A percentile compares a stretch with the other conserved stretches of the same genome.
phyloP scores from a whole-genome alignment of 2,329 filamentous ascomycete genomes.

The Cercospora zeae-maydis region DNA sequence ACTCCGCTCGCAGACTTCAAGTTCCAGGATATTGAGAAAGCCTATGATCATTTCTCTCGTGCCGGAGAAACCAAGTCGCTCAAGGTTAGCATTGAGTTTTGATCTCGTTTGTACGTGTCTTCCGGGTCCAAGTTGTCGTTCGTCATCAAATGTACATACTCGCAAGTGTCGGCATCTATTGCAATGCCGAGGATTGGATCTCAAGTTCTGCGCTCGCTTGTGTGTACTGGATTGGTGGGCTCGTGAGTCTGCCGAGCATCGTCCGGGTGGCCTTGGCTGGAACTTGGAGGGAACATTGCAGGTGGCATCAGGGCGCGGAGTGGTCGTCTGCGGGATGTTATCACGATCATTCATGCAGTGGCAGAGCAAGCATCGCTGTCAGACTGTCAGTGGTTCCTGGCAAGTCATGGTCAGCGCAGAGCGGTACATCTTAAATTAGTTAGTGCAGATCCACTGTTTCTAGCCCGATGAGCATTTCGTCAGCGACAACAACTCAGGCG shows the following conservation, averaged over 20 bases:
- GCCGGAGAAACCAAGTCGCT: conserved; percentile 28
- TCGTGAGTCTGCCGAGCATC: not conserved
- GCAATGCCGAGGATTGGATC: not conserved
- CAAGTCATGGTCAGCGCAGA: not conserved
- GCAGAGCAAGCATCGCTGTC: not conserved
- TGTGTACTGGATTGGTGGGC: not conserved
- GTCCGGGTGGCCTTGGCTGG: not conserved
- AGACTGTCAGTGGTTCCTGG: not conserved
- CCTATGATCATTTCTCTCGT: conserved; percentile 29
- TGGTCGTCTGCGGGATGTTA: not conserved
- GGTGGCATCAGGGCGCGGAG: not conserved
- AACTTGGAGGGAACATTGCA: not conserved
- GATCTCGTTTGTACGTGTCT: not conserved
- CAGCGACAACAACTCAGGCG: not conserved
- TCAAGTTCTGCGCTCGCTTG: not conserved
- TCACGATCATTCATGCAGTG: not conserved
- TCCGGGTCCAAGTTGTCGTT: not conserved
- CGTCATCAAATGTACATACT: not conserved
- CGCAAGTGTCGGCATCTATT: not conserved
- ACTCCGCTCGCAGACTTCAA: conserved; percentile 27
- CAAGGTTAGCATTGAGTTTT: conserved; percentile 30
- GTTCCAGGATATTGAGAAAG: conserved; percentile 29
- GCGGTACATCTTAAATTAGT: not conserved
- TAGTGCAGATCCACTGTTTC: not conserved
- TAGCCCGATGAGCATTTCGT: not conserved